These are phyloP conservation scores for Phytopythium vexans DNA, from an alignment of 352 stramenopile species.

Conservation along the genomic window DNA sequence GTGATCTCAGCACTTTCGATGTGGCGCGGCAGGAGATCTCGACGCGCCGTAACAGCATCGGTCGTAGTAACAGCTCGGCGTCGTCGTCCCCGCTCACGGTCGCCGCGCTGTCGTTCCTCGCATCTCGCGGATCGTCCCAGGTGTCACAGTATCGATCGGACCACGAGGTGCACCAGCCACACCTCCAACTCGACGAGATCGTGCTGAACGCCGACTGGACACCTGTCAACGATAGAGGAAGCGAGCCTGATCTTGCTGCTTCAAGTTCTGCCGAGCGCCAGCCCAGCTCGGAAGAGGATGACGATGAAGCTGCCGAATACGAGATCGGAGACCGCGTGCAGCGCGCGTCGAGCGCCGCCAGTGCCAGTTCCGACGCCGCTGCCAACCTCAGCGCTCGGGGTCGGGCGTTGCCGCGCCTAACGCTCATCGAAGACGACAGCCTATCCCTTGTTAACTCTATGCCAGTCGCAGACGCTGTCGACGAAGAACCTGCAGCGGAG, in stretches of 20 bases:
- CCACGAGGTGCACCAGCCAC: too few species aligned
- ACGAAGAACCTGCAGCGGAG: too few species aligned
- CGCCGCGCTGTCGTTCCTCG: not conserved
- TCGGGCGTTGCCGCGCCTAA: too few species aligned
- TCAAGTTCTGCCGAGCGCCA: too few species aligned
- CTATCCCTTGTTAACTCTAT: too few species aligned
- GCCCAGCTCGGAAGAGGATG: too few species aligned
- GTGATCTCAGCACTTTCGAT: conserved; percentile 24
- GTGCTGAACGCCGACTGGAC: too few species aligned
- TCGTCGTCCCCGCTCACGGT: not conserved
- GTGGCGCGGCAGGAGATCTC: conserved; percentile 25
- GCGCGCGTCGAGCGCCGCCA: conserved; percentile 2
- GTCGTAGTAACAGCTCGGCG: not conserved
- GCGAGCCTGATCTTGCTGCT: too few species aligned
- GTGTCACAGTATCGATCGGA: not conserved
- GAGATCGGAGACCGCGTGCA: conserved; percentile 5
- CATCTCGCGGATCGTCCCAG: not conserved
- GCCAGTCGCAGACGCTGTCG: too few species aligned
- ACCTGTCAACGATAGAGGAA: too few species aligned
- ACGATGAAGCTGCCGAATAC: too few species aligned
- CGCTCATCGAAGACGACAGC: not conserved
- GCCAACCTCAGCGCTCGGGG: not conserved
- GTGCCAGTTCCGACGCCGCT: not conserved
- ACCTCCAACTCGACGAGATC: too few species aligned
- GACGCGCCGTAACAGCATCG: conserved; percentile 4